These are phyloP conservation scores for Didymella glomerata DNA, from an alignment of 2,329 filamentous ascomycete species.

Conservation along the genomic window DNA sequence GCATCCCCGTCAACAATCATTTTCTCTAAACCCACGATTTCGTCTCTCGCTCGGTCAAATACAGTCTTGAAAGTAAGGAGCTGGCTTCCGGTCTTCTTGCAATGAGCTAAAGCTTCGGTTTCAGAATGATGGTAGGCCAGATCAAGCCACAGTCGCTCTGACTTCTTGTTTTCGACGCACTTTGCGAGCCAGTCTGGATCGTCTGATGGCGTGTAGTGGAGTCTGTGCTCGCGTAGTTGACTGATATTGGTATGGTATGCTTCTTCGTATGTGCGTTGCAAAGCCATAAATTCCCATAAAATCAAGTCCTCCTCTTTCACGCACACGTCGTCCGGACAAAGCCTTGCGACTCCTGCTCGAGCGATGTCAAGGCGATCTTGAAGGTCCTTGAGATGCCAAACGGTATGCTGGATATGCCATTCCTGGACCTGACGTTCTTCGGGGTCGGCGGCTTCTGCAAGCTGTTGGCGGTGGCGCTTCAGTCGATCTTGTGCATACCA, in stretches of 20 bases:
- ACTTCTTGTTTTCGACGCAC: conserved; percentile 11
- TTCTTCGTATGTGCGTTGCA: background rate
- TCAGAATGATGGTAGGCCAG: conserved; percentile 21
- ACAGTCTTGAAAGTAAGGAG: conserved; percentile 11
- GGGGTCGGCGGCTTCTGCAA: background rate
- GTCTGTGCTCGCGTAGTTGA: background rate
- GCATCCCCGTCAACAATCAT: background rate
- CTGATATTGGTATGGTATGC: background rate
- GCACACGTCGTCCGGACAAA: conserved; percentile 18
- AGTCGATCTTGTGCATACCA: background rate
- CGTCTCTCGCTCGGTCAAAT: background rate
- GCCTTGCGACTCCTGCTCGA: conserved; percentile 1
- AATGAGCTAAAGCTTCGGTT: conserved; percentile 17
- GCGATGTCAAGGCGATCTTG: conserved; percentile 16
- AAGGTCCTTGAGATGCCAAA: conserved; percentile 9
- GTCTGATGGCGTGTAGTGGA: background rate
- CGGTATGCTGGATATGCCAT: conserved; percentile 5
- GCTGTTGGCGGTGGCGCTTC: background rate
- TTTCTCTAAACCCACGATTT: background rate
- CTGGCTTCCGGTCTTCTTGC: conserved; percentile 2
- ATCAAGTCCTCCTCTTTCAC: conserved; percentile 17
- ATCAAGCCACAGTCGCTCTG: conserved; percentile 11
- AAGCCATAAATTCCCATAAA: conserved; percentile 19
- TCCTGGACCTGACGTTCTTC: conserved; percentile 3
- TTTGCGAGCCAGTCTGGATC: conserved; percentile 12